A percentile compares a stretch with the other conserved stretches of the same genome.
These are phyloP conservation scores for Suillus sp. DNA, from an alignment of 768 basidiomycete genomes.

Conservation along the genomic window DNA sequence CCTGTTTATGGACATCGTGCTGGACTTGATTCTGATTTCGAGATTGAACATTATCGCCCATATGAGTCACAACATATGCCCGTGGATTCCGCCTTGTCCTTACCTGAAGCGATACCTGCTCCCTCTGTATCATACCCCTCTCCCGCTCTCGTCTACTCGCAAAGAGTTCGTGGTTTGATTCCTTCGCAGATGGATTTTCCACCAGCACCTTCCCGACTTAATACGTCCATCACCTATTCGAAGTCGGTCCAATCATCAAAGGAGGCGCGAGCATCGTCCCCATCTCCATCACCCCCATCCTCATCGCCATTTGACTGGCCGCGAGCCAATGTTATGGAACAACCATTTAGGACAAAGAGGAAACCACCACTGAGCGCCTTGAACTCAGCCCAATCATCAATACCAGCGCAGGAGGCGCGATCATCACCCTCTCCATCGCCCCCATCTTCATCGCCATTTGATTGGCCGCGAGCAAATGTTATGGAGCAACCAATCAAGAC, in stretches of 20 bases:
- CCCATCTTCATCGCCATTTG: conserved; percentile 48
- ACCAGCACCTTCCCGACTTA: conserved; percentile 15
- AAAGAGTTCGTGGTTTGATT: conserved; percentile 16
- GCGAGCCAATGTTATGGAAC: conserved; percentile 39
- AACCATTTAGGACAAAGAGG: conserved; percentile 23
- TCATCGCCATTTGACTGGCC: conserved; percentile 60
- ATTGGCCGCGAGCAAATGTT: conserved; percentile 54
- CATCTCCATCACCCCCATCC: conserved; percentile 37
- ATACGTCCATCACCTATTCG: conserved; percentile 37
- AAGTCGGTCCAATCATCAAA: conserved; percentile 29
- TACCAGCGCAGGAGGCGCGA: conserved; percentile 17
- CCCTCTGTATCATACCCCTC: conserved; percentile 25
- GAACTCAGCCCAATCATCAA: conserved; percentile 28
- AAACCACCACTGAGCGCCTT: conserved; percentile 18
- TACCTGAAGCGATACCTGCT: conserved; percentile 30
- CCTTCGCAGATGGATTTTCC: conserved; percentile 15
- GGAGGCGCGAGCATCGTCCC: conserved; percentile 18
- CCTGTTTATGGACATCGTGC: conserved; percentile 38
- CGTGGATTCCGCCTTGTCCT: conserved; percentile 10
- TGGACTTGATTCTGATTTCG: conserved; percentile 45
- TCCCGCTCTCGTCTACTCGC: conserved; percentile 15
- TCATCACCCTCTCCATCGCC: conserved; percentile 8
- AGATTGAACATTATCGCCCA: conserved; percentile 49
- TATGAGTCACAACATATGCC: conserved; percentile 27
- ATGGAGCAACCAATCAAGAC: conserved; percentile 28